These are phyloP conservation scores for Zygosaccharomyces lentus DNA, from an alignment of 805 yeast species.

Conservation along the genomic window DNA sequence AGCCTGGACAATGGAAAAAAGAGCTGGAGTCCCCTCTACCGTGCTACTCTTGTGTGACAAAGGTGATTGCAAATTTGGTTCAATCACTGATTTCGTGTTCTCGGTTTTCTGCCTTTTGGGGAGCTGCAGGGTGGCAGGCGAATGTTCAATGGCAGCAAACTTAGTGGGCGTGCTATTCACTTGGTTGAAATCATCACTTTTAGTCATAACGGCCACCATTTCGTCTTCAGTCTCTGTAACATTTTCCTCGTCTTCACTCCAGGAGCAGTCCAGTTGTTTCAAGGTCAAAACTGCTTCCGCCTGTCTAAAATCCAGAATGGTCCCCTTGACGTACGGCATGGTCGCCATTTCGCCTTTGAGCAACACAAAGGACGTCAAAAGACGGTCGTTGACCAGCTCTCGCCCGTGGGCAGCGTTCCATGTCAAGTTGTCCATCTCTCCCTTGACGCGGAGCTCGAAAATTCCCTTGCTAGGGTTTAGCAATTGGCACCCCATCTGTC, in stretches of 20 bases:
- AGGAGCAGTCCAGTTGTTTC: conserved; percentile 39
- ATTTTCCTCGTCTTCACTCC: conserved; percentile 44
- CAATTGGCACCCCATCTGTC: conserved; percentile 35
- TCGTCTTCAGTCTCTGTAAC: conserved; percentile 39
- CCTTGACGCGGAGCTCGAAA: conserved; percentile 24
- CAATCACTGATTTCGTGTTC: background rate
- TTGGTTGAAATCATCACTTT: conserved; percentile 20
- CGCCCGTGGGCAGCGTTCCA: conserved; percentile 9
- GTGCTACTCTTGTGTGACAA: background rate
- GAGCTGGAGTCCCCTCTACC: conserved; percentile 1
- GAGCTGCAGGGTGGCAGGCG: conserved; percentile 18
- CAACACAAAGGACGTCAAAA: conserved; percentile 37
- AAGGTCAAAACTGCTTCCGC: conserved; percentile 52
- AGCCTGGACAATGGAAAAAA: background rate
- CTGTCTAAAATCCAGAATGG: conserved; percentile 57
- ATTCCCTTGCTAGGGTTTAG: conserved; percentile 19
- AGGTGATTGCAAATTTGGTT: background rate
- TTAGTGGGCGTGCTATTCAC: conserved; percentile 19
- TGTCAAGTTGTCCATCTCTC: conserved; percentile 6
- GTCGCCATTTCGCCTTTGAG: conserved; percentile 58
- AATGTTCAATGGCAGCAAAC: conserved; percentile 12
- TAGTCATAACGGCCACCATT: conserved; percentile 24
- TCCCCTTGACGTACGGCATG: conserved; percentile 59
- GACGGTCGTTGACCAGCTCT: conserved; percentile 17
- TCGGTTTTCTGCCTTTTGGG: background rate